phyloP scores from a whole-genome alignment of 805 yeast genomes.

The Saturnispora gosingensis region DNA sequence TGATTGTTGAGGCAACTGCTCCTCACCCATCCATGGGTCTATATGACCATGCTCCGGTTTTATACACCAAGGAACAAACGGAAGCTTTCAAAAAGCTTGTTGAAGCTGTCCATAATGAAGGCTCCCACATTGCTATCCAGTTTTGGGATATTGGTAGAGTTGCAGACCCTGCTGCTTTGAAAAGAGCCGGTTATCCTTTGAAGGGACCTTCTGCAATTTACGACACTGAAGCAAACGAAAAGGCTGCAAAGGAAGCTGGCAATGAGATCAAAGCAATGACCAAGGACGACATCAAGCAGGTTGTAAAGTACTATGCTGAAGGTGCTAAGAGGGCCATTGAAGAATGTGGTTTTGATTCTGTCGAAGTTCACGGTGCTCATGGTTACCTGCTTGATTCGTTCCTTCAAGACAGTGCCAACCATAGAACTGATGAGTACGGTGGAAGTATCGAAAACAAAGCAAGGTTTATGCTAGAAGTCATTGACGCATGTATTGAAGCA shows the following conservation, averaged over 20 bases:
- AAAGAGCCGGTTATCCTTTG: conserved; percentile 28
- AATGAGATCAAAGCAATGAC: conserved; percentile 41
- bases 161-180: conserved; percentile 30
- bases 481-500: conserved; percentile 41
- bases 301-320: conserved; percentile 31
- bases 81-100: conserved; percentile 41
- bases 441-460: conserved; percentile 36
- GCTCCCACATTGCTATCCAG: conserved; percentile 39
- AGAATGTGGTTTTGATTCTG: conserved; percentile 32
- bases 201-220: conserved; percentile 32
- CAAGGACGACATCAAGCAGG: conserved; percentile 32
- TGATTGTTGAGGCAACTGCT: conserved; percentile 53
- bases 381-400: conserved; percentile 34
- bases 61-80: conserved; percentile 39
- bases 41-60: conserved; percentile 37
- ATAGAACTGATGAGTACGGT: conserved; percentile 37
- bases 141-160: conserved; percentile 42
- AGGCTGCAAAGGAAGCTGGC: conserved; percentile 27
- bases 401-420: conserved; percentile 27
- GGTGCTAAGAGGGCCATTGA: conserved; percentile 35
- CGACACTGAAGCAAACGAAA: conserved; percentile 29
- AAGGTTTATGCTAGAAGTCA: conserved; percentile 36
- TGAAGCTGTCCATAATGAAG: conserved; percentile 41
- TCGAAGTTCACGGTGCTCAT: conserved; percentile 36
- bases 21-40: conserved; percentile 37